A percentile compares a stretch with the other conserved stretches of the same genome.
phyloP scores from a whole-genome alignment of 2,329 filamentous ascomycete species.

The Penicillium palitans region DNA sequence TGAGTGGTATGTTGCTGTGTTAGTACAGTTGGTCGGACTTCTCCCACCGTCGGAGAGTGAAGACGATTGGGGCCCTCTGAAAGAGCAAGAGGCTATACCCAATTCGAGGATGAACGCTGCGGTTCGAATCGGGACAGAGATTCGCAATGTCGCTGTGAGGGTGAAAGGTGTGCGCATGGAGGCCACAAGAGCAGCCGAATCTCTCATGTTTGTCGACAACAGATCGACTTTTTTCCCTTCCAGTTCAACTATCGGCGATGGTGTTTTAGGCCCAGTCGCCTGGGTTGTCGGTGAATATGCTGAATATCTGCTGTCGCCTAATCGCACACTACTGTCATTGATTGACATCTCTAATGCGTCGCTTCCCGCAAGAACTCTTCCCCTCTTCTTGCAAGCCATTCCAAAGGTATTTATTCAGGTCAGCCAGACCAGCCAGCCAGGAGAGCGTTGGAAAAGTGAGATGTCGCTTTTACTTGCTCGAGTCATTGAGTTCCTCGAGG shows the following conservation, averaged over 20 bases:
- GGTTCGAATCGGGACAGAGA: slow-evolving; percentile 70
- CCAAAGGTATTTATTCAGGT: slow-evolving; percentile 81
- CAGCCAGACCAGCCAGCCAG: slow-evolving; percentile 63
- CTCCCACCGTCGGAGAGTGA: slow-evolving; percentile 34
- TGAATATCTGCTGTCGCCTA: slow-evolving; percentile 66
- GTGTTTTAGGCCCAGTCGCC: slow-evolving; percentile 71
- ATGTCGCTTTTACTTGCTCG: slow-evolving; percentile 76
- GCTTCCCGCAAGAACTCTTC: slow-evolving; percentile 66
- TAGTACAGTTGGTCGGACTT: slow-evolving; percentile 79
- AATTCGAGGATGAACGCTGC: slow-evolving; percentile 29
- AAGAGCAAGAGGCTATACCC: slow-evolving; percentile 14
- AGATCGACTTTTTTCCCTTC: slow-evolving; percentile 58
- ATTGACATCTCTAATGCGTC: slow-evolving; percentile 64
- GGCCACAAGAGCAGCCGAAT: slow-evolving; percentile 79
- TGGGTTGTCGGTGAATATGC: slow-evolving; percentile 93
- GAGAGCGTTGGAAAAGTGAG: slow-evolving; percentile 73
- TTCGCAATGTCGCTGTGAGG: slow-evolving; percentile 88
- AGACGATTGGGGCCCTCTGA: slow-evolving; percentile 23
- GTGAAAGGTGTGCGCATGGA: slow-evolving; percentile 79
- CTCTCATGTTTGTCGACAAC: slow-evolving; percentile 63
- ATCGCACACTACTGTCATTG: slow-evolving; percentile 71
- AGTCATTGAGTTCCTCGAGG: slow-evolving; percentile 78
- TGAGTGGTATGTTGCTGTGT: slow-evolving; percentile 93
- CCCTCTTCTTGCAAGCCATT: slow-evolving; percentile 77
- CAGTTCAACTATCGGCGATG: slow-evolving; percentile 53